Evolutionary conservation across 345 rosid genomes (phyloP), one percentile per base, ranked within the genome.

Genomic region (Diplotaxis tenuifolia): DNA sequence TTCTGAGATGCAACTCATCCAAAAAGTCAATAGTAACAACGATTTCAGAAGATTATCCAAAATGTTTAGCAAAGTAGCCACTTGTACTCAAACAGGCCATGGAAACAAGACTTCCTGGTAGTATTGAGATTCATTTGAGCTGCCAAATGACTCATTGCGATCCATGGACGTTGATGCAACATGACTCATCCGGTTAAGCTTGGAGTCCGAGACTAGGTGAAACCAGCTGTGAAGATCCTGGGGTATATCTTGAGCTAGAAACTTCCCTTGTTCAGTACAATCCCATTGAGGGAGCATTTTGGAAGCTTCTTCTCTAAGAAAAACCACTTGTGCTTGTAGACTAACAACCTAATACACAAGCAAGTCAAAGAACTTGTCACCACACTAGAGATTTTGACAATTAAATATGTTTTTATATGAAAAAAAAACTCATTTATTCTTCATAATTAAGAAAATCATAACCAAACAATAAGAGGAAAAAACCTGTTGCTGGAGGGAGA

Each of bases 401-500:
- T n/a, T n/a, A n/a, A n/a, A n/a, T n/a, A n/a, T 15, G 20, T 7
- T 15, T 45, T 50, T 50, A 19, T 50, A 50, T 50, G 25, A n/a
- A n/a, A n/a, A 14, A 21, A 18, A 12, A 5, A 12, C 15, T 38
- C n/a, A n/a, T 38, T 38, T 38, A 3, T 38, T 38, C 45, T n/a
- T 38, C n/a, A 38, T 4, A 38, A 38, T 38, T 38, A 38, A 38
- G 5, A 3, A 15, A 38, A 38, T 38, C n/a, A 38, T 9, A 20
- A 19, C 23, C 25, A 19, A 22, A 14, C 25, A 57, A 25, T 1
- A 36, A 28, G 11, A 20, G 20, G 28, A 14, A 50, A 18, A 61
- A 72, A 94, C 98, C 97, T 94, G 95, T 59, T 94, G 96, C 45
- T 91, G 97, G 54, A 94, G 95, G 60, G 98, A 91, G 72, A 94